These are phyloP conservation scores for Ampelocalamus luodianensis DNA, from an alignment of 176 grass and related monocot genomes.

Conservation along the genomic window DNA sequence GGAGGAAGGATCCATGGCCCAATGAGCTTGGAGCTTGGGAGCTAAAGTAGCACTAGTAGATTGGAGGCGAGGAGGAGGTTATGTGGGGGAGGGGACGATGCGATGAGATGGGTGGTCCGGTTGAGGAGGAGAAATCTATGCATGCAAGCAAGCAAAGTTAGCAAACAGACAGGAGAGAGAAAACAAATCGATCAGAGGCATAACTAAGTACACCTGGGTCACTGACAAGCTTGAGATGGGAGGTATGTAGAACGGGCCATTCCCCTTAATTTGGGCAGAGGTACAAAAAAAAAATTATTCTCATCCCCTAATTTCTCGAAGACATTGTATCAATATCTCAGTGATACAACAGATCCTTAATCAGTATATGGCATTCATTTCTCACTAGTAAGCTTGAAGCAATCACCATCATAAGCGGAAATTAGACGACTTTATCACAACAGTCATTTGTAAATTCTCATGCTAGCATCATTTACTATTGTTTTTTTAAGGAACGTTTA, in stretches of 20 bases:
- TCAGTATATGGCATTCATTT: too few relatives aligned
- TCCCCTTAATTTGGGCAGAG: not conserved
- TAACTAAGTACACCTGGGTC: conserved; percentile 3
- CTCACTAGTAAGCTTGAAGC: too few relatives aligned
- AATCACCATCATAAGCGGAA: too few relatives aligned
- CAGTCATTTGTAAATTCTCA: too few relatives aligned
- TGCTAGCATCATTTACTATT: too few relatives aligned
- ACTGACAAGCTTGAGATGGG: not conserved
- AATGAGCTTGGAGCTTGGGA: conserved; percentile 40
- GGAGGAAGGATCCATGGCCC: conserved; percentile 36
- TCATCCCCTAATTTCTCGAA: too few relatives aligned
- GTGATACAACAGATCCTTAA: too few relatives aligned
- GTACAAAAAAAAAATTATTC: too few relatives aligned
- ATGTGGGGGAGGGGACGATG: not conserved
- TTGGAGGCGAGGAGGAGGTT: conserved; percentile 49
- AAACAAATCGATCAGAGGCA: conserved; percentile 36
- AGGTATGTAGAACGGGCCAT: not conserved
- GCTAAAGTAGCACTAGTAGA: conserved; percentile 60
- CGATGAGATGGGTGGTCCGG: conserved; percentile 15
- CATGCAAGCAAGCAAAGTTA: conserved; percentile 59
- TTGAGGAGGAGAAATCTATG: conserved; percentile 50
- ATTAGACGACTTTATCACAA: too few relatives aligned
- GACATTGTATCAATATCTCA: too few relatives aligned
- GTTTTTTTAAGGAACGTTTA: too few relatives aligned
- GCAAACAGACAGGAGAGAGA: conserved; percentile 57